Conservation (phyloP, 2,329 filamentous ascomycete genomes). For the Emmonsiellopsis sp. region DNA sequence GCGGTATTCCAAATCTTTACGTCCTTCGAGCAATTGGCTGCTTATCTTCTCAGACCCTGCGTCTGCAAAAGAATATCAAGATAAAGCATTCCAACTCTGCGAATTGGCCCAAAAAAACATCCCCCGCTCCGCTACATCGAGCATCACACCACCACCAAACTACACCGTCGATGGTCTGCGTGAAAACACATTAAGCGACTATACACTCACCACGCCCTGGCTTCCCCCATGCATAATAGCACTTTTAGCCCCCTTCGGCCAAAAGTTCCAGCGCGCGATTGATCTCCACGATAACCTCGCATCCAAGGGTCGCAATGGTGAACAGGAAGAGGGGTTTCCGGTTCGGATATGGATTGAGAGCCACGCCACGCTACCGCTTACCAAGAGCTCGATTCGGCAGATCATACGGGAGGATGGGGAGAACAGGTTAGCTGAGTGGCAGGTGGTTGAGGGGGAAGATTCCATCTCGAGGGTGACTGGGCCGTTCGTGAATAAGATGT, state of each 20-base stretch:
- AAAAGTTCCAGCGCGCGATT: conserved; percentile 9
- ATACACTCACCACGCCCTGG: conserved; percentile 14
- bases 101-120: conserved; percentile 9
- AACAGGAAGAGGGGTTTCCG: conserved; percentile 5
- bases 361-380: not conserved
- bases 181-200: conserved; percentile 11
- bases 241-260: conserved; percentile 11
- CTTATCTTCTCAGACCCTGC: conserved; percentile 14
- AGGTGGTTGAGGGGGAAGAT: conserved; percentile 8
- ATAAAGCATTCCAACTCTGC: conserved; percentile 8
- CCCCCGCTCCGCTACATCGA: conserved; percentile 6
- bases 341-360: conserved; percentile 13
- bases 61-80: conserved; percentile 15
- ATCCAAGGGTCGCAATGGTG: not conserved
- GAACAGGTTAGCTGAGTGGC: conserved; percentile 10
- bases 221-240: conserved; percentile 10
- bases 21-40: conserved; percentile 13
- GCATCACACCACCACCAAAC: conserved; percentile 9
- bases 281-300: conserved; percentile 9
- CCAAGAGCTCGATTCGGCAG: conserved; percentile 4
- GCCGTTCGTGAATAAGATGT: conserved; percentile 5
- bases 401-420: conserved; percentile 12
- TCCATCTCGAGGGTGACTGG: conserved; percentile 8
- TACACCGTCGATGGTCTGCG: conserved; percentile 1
- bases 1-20: conserved; percentile 11